Base-by-base conservation (phyloP, 2,329 filamentous ascomycete genomes). In the Sordariomycetes sp. region DNA sequence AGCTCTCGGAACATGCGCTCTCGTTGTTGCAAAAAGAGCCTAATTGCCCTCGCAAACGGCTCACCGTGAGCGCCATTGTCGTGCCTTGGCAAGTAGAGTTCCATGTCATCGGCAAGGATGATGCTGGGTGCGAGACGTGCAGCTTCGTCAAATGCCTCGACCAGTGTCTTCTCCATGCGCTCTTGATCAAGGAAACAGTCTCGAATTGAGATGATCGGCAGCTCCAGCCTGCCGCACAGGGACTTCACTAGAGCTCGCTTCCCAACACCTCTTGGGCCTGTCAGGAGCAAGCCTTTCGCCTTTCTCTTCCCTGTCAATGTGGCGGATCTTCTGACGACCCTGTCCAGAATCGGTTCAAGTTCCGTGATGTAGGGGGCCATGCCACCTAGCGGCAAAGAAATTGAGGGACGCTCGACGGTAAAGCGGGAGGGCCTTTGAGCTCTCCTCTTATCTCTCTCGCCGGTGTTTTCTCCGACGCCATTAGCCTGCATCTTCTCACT, bases 31-130 rank as follows among this genome's bases (percentile, higher is more conserved):
- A 86, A 65, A 43, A 96, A 76, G 50, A 94, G 84, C 1, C 79
- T 75, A 10, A 93, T 81, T 41, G 93, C 92, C 34, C 87, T 70
- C 50, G 86, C 85, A 53, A 94, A 87, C 76, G 93, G 90, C 43
- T 94, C 86, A 48, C 82, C 80, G 48, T 92, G 83, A 2, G 82
- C 78, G 35, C 76, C 84, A 42, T 94, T 86, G 36, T 83, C 71
- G 3, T 48, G 44, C 54, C 93, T 94, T 0, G 87, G 85, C 47
- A 96, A 92, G 4, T 82, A 81, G 37, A 45, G 42, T 55, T 98
- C 88, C 34, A 96, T 85, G 46, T 94, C 82, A 45, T 94, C 87
- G 37, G 96, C 83, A 49, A 95, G 93, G 5, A 98, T 71, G 5
- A 98, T 68, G 48, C 86, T 94, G 0, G 92, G 92, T 0, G 90